Evolutionary conservation across 1,139 yeast species (phyloP), one percentile per base, ranked within the genome.

Genomic region (Pneumocystis canis): DNA sequence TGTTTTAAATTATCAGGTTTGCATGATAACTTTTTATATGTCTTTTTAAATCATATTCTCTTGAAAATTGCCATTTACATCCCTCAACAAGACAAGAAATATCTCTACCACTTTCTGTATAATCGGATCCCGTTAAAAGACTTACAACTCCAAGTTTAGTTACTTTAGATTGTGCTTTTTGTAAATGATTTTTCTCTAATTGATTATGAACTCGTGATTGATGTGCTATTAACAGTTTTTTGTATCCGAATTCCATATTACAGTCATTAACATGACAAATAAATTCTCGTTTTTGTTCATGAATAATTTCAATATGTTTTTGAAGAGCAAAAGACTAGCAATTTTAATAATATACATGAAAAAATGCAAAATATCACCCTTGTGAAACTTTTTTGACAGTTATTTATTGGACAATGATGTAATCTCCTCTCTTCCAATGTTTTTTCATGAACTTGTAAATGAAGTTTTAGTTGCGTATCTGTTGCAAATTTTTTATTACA

Each of bases 401-500:
- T 61, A 25, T 31, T 39, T 57, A 77, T 75, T 0, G 73, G 71
- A 73, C 94, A 87, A 64, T 80, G 79, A 39, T 63, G 64, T 60
- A 61, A 60, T 89, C 90, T 85, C 41, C 82, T 72, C 66, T 80
- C 83, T 18, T 79, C 73, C 30, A 77, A 79, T 14, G 77, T 79
- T 14, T 74, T 73, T 20, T 76, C 79, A 66, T 77, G 79, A 63
- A 86, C 82, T 60, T 78, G 73, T 87, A 85, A 83, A 71, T 89
- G 97, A 75, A 85, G 82, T 35, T 78, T 76, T 63, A 88, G 74
- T 66, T 90, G 94, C 56, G 78, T 77, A 58, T 80, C 82, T 25
- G 95, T 95, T 14, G 86, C 84, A 76, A 92, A 86, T 4, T 81
- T 82, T 70, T 83, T 85, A 16, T 83, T 84, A 76, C 97, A 89